Evolutionary conservation across 140 eudicot species (phyloP), one percentile per base, ranked within the genome.

Genomic region (Flaveria floridana): DNA sequence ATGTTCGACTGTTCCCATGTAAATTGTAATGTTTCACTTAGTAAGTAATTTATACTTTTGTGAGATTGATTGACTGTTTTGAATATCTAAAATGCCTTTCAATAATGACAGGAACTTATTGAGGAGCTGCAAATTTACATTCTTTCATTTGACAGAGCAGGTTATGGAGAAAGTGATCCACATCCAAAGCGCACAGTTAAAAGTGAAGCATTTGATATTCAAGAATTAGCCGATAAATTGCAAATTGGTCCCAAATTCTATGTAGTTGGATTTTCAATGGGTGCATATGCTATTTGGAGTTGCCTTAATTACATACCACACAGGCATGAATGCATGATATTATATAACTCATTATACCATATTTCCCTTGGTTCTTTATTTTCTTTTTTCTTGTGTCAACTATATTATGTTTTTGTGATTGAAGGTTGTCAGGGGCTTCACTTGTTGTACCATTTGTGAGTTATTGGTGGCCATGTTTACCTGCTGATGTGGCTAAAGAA

Each of bases 81-180:
- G 25, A 76, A 55, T 76, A 26, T 15, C 71, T 77, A 51, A 48
- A 1, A 57, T 12, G 34, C 61, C 12, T 63, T 20, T 52, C 15
- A 18, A 26, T 23, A 48, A 34, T 68, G 10, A 15, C 79, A 89
- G 96, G 92, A 89, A 51, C 82, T 89, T 56, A 25, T 87, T 3
- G 68, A 87, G 68, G 90, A 89, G 71, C 83, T 85, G n/a, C 76
- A 71, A 48, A 79, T 89, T 50, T 89, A 85, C 76, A 15, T 85
- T 42, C 56, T 89, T 14, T 79, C 81, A 37, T 86, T 64, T 56
- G 96, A 89, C 77, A 83, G 96, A 53, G 88, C 90, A 9, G 96
- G 96, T 46, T 87, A 89, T 68, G 92, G 96, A 74, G 96, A 89
- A 65, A 89, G 96, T 48, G 90, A 87, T 76, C 92, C 96, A 39